Conservation (phyloP, 2,329 filamentous ascomycete genomes). For the Penicillium sp. region DNA sequence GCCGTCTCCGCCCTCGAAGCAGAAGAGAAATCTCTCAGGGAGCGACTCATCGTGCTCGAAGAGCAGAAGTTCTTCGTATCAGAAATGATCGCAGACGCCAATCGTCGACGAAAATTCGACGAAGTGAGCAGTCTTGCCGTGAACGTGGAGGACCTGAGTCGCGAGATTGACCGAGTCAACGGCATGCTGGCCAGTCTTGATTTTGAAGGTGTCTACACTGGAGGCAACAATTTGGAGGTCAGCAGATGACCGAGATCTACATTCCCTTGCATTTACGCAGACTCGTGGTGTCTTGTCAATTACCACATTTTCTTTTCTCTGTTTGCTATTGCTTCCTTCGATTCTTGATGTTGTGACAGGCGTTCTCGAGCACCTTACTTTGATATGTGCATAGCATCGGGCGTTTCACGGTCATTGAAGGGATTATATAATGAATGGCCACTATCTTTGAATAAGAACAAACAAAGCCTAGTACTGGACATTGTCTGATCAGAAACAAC, state of each 20-base stretch:
- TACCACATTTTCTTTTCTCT: conserved; percentile 1
- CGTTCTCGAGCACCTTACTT: conserved; percentile 15
- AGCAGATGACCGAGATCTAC: conserved; percentile 9
- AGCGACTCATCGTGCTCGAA: conserved; percentile 79
- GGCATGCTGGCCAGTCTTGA: conserved; percentile 69
- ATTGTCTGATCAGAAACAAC: no score
- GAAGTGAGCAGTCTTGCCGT: conserved; percentile 77
- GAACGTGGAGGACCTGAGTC: conserved; percentile 79
- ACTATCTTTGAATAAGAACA: neutral
- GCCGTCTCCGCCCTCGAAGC: conserved; percentile 69
- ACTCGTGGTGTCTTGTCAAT: conserved; percentile 8
- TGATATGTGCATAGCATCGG: conserved; percentile 30
- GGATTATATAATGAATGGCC: conserved; percentile 10
- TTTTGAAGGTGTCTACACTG: conserved; percentile 54
- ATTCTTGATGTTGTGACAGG: conserved; percentile 10
- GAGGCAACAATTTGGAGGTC: conserved; percentile 11
- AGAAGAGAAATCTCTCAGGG: conserved; percentile 79
- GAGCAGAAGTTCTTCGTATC: conserved; percentile 89
- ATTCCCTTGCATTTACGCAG: neutral
- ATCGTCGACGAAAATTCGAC: conserved; percentile 76
- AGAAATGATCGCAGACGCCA: conserved; percentile 78
- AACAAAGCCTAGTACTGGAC: neutral
- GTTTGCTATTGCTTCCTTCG: neutral
- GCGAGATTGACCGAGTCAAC: conserved; percentile 70
- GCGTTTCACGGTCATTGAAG: conserved; percentile 21